Base-by-base conservation (phyloP, 2,329 filamentous ascomycete species). In the Massarina eburnea region DNA sequence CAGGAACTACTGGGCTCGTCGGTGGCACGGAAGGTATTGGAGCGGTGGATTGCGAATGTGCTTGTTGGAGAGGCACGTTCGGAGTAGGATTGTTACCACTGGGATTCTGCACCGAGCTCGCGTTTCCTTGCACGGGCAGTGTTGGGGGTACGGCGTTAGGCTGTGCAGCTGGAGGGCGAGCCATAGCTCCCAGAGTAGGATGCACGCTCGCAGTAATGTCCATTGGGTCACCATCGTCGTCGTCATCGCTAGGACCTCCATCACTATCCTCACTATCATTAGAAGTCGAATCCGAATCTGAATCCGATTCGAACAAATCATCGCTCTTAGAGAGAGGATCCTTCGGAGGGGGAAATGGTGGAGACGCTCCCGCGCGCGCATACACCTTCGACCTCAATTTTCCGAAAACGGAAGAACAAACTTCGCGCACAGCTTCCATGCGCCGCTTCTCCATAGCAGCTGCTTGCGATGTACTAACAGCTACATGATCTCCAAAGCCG, bases 361-460 rank as follows among this genome's bases (percentile, higher is more conserved):
- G 8, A 20, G 15, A 14, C 20, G 21, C 3, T 24, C 8, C 17
- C 3, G 35, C 41, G 14, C 29, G 17, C 24, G 20, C 32, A 26
- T 64, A 64, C 3, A 58, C 32, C 27, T 43, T 53, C 10, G 58
- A 59, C 19, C 53, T 62, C 49, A 58, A 42, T 43, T 40, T 55
- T 5, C 53, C 54, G 8, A 55, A 39, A 6, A 66, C 26, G 8
- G 56, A 49, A 26, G 18, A 5, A 29, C 59, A 58, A 7, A 65
- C 53, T 8, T 46, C 21, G 5, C 46, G 55, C 38, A 64, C 52
- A n/a, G 14, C 49, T 8, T 52, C 39, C 4, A 46, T 35, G 2
- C 32, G 42, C 22, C 40, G 24, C 21, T 15, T 24, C 12, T 14
- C 50, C 15, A 22, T 40, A 2, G 35, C 37, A 12, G 41, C 44